Evolutionary conservation across 202 grass and related monocot genomes (phyloP).

Genomic region (Zizania palustris): DNA sequence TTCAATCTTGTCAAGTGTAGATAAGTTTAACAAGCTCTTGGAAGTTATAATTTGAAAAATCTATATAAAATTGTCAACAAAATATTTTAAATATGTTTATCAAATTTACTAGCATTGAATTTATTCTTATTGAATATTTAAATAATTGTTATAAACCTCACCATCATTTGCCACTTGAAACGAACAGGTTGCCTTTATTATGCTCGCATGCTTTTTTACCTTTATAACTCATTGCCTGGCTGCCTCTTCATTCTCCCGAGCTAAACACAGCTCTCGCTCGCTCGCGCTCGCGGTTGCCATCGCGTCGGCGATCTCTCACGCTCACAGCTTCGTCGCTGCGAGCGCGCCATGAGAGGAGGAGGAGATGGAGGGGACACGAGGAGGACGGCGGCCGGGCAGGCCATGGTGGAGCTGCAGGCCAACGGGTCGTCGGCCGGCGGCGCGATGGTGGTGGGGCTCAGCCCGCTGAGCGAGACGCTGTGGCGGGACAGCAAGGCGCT

Average conservation of each 20-base stretch:
- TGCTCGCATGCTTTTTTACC: constrained; percentile 57
- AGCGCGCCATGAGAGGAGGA: constrained; percentile 40
- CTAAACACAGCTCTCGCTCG: not conserved
- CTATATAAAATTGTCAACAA: too few species aligned
- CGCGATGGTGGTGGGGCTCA: constrained; percentile 65
- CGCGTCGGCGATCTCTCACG: constrained; percentile 18
- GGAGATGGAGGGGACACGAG: constrained; percentile 34
- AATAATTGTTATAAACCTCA: too few species aligned
- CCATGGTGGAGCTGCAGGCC: constrained; percentile 76
- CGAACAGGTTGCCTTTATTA: constrained; percentile 23
- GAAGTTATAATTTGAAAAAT: too few species aligned
- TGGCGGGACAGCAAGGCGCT: constrained; percentile 68
- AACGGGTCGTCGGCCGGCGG: constrained; percentile 50
- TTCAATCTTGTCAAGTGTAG: too few species aligned
- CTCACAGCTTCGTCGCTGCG: not conserved
- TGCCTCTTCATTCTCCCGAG: not conserved
- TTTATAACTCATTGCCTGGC: constrained; percentile 46
- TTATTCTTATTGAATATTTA: too few species aligned
- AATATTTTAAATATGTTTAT: too few species aligned
- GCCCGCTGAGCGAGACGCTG: constrained; percentile 87
- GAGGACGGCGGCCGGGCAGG: constrained; percentile 55
- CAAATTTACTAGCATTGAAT: too few species aligned
- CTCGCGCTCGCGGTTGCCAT: not conserved
- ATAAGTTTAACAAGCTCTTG: too few species aligned
- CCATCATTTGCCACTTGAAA: too few species aligned